These are phyloP conservation scores for Lentinula detonsa DNA, from an alignment of 768 basidiomycete genomes.

Conservation along the genomic window DNA sequence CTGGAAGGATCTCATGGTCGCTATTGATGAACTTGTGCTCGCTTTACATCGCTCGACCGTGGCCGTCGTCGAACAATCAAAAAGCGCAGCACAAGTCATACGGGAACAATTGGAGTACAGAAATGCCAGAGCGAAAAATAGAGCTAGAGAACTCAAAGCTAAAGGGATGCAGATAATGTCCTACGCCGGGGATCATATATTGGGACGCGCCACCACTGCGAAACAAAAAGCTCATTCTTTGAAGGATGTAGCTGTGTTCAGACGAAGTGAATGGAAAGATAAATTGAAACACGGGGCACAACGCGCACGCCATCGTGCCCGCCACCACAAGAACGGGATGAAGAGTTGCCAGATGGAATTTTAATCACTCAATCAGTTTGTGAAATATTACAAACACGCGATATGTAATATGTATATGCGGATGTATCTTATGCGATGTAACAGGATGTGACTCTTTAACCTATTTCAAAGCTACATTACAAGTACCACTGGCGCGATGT, in stretches of 20 bases:
- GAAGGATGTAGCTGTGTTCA: constrained; percentile 28
- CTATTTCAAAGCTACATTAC: too few relatives aligned
- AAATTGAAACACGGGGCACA: constrained; percentile 12
- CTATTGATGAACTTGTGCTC: constrained; percentile 50
- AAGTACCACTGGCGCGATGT: too few relatives aligned
- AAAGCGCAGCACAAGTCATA: constrained; percentile 38
- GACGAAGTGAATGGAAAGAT: constrained; percentile 23
- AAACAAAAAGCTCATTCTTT: constrained; percentile 35
- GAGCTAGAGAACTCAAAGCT: constrained; percentile 47
- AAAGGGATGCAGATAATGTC: constrained; percentile 40
- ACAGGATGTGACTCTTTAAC: too few relatives aligned
- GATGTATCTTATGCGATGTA: background rate
- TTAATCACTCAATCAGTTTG: background rate
- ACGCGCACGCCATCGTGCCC: background rate
- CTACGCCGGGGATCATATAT: constrained; percentile 35
- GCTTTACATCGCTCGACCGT: constrained; percentile 47
- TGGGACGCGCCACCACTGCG: constrained; percentile 34
- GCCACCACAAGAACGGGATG: background rate
- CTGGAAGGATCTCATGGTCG: constrained; percentile 49
- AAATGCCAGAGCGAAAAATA: constrained; percentile 45
- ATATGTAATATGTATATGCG: background rate
- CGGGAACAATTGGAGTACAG: constrained; percentile 40
- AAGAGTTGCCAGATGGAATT: background rate
- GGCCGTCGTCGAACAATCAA: constrained; percentile 38
- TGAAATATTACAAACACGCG: background rate